Base-by-base conservation (phyloP, 768 basidiomycete genomes). In the Coprinopsis marcescibilis region DNA sequence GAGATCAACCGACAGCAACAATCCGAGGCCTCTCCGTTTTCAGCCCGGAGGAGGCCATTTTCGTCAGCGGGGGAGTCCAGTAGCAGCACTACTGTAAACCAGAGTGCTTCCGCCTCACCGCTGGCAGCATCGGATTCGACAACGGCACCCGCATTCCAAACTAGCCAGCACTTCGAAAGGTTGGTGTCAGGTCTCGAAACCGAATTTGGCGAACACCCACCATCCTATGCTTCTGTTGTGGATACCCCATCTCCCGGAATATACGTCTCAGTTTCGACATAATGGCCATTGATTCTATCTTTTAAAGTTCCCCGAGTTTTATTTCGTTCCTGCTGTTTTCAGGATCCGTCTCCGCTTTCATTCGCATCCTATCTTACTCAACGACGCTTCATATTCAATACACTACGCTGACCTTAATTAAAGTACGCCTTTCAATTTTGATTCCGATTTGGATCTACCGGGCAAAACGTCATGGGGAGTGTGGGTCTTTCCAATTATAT, bases 131-230 rank as follows among this genome's bases (percentile, higher is more conserved):
- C 30, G 8, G 10, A 8, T 32, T n/a, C 10, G 30, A 8, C 30
- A 32, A 8, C 30, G 30, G n/a, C 30, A 8, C 30, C 41, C 4
- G 19, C 41, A 17, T 55, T 70, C 30, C 61, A 63, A n/a, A 69
- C 70, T 19, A 77, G 66, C 48, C 54, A 63, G 33, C 74, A 84
- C 49, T 92, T 86, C 56, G 92, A 91, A 59, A 73, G 84, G 20
- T 73, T 96, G 15, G 74, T 96, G 30, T 77, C 85, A 10, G 93
- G 94, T 19, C 81, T 84, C 60, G 86, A 87, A 61, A 85, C 76
- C 38, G 83, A 86, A 56, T 70, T 72, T 13, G 93, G 93, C 5
- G 92, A 96, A 61, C 76, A 77, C 6, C 93, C 94, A 0, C 94
- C 94, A 3, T 69, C 79, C n/a, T 92, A 93, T 59, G 68, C 67